Base-by-base conservation (phyloP, 495 filamentous ascomycete genomes). In the Annulohypoxylon stygium region DNA sequence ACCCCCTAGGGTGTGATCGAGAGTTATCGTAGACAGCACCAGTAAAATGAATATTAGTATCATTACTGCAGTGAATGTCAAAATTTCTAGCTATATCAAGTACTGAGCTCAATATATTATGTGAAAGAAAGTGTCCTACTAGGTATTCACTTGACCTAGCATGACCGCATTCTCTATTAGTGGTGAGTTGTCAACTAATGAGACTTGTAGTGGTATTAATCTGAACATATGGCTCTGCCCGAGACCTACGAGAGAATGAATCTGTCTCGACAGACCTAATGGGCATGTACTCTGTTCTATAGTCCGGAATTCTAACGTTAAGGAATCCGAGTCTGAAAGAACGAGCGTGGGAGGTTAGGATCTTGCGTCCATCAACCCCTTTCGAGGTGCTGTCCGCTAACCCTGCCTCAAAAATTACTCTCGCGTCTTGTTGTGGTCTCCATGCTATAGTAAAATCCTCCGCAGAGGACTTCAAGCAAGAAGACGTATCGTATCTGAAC, bases 401-500 rank as follows among this genome's bases (percentile, higher is more conserved):
- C 75, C 76, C 71, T 75, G 70, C 55, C 70, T 63, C 67, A 2
- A 57, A 67, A 47, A 72, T 86, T 79, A 48, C 67, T 86, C 83
- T 86, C 72, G 84, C 84, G 83, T 81, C 61, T 76, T 81, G 59
- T 70, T 69, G 84, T 86, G 84, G 81, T 83, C 84, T 81, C 78
- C 73, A 77, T 78, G 82, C 82, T 82, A 86, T 81, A 60, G 73
- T 65, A 20, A 63, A 41, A 55, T 63, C 45, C 67, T 61, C 55
- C 23, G 41, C 47, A 54, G 9, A 69, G 68, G 65, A 72, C 57
- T 37, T 53, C 66, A 39, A 80, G 81, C 83, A 83, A 67, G 75
- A 79, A 84, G 83, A 83, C 80, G 84, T 86, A 85, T 86, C 83
- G 82, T 85, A 86, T 83, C 83, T 76, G 77, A 80, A 84, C 82